phyloP scores from a whole-genome alignment of 345 rosid genomes.

The Turnera subulata region DNA sequence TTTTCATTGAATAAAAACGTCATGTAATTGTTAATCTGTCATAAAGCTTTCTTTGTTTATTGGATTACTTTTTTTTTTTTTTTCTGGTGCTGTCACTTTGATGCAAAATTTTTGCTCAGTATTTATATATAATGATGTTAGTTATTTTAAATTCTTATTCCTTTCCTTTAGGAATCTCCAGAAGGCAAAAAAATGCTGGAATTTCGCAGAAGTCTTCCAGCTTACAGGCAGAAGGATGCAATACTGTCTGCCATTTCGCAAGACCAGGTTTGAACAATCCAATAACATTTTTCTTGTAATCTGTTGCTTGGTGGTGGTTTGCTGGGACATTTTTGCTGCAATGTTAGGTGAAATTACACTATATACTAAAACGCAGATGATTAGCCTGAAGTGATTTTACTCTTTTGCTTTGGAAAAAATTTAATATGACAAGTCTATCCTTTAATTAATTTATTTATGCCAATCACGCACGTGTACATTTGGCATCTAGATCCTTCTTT shows the following conservation, averaged over 20 bases:
- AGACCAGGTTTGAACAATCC: slow-evolving; percentile 55
- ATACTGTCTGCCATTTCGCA: slow-evolving; percentile 51
- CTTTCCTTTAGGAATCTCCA: slow-evolving; percentile 56
- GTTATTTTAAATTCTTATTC: slow-evolving; percentile 1
- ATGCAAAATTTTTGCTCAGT: slow-evolving; percentile 7
- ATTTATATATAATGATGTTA: background rate
- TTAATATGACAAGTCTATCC: no score
- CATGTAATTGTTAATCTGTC: no score
- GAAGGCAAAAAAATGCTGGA: slow-evolving; percentile 65
- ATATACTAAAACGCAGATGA: no score
- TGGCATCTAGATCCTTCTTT: no score
- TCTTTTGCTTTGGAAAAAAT: no score
- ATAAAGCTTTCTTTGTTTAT: no score
- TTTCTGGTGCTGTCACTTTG: no score
- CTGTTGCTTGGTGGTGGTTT: slow-evolving; percentile 1
- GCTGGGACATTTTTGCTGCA: background rate
- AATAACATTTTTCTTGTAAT: slow-evolving; percentile 5
- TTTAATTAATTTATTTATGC: no score
- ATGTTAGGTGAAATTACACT: background rate
- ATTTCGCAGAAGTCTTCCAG: slow-evolving; percentile 74
- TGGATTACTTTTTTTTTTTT: background rate
- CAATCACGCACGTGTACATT: no score
- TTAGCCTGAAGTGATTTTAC: no score
- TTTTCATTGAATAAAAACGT: no score
- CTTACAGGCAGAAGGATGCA: slow-evolving; percentile 66